These are phyloP conservation scores for Chenopodium suecicum DNA, from an alignment of 148 eudicot genomes.

Conservation along the genomic window DNA sequence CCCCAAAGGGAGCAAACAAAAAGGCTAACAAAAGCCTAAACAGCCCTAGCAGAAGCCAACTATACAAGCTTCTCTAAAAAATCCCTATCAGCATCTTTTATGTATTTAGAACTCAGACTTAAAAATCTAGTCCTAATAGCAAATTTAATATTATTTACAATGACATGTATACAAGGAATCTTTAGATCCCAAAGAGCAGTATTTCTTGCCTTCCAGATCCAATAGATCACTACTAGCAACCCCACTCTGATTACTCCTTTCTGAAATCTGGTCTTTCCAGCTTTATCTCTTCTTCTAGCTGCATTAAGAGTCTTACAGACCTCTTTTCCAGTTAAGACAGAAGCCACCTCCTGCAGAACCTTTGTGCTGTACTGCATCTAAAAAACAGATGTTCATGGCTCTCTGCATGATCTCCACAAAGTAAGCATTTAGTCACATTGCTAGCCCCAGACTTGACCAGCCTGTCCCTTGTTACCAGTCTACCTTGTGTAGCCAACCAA, in stretches of 20 bases:
- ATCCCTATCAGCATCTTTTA: no score
- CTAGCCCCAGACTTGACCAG: background rate
- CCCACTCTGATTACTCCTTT: no score
- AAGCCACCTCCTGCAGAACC: background rate
- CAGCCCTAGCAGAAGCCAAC: background rate
- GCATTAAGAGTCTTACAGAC: no score
- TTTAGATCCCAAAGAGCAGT: background rate
- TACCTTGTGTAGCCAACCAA: background rate
- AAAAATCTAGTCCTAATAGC: background rate
- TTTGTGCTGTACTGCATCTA: background rate
- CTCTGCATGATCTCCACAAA: background rate
- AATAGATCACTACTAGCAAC: no score
- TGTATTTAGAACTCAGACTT: background rate
- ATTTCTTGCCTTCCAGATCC: background rate
- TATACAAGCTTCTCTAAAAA: background rate
- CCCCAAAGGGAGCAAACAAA: background rate
- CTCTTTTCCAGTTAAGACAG: no score
- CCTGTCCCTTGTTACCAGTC: constrained; percentile 33
- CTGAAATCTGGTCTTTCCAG: rapidly evolving
- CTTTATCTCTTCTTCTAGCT: no score
- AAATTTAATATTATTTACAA: background rate
- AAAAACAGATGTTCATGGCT: background rate
- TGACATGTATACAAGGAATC: background rate
- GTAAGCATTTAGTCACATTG: rapidly evolving
- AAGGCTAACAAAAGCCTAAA: background rate